These are phyloP conservation scores for Lipomyces yamanashiensis DNA, from an alignment of 805 yeast genomes.

Conservation along the genomic window DNA sequence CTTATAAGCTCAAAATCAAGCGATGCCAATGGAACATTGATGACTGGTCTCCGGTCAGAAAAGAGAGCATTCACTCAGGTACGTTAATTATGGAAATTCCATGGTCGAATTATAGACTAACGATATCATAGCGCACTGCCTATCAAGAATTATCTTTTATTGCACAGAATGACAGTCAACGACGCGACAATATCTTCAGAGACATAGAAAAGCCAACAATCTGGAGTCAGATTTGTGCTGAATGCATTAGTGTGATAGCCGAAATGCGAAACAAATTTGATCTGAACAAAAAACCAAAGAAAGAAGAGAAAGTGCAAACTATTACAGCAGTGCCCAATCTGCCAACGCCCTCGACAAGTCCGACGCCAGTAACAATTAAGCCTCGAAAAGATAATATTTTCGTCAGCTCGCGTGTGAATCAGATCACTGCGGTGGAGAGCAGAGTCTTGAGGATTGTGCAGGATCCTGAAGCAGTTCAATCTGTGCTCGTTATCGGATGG, in stretches of 20 bases:
- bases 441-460: conserved; percentile 37
- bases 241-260: conserved; percentile 37
- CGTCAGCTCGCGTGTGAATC: conserved; percentile 11
- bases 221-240: conserved; percentile 44
- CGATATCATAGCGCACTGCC: conserved; percentile 41
- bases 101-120: background rate
- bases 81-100: background rate
- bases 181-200: conserved; percentile 46
- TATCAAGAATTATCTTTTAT: conserved; percentile 47
- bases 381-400: conserved; percentile 31
- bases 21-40: conserved; percentile 47
- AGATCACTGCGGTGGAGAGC: conserved; percentile 20
- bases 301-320: background rate
- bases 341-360: conserved; percentile 4
- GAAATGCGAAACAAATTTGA: conserved; percentile 23
- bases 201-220: conserved; percentile 44
- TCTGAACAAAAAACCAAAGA: background rate
- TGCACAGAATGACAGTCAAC: conserved; percentile 39
- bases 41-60: conserved; percentile 45
- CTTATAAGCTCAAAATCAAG: conserved; percentile 41
- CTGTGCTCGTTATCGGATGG: conserved; percentile 34
- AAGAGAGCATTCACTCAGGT: conserved; percentile 39
- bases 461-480: conserved; percentile 39
- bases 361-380: conserved; percentile 25
- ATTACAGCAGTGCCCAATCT: background rate